Percentiles rank a stretch among this genome's conserved stretches.
Conservation (phyloP, 148 eudicot species). For the Heliosperma pusillum region DNA sequence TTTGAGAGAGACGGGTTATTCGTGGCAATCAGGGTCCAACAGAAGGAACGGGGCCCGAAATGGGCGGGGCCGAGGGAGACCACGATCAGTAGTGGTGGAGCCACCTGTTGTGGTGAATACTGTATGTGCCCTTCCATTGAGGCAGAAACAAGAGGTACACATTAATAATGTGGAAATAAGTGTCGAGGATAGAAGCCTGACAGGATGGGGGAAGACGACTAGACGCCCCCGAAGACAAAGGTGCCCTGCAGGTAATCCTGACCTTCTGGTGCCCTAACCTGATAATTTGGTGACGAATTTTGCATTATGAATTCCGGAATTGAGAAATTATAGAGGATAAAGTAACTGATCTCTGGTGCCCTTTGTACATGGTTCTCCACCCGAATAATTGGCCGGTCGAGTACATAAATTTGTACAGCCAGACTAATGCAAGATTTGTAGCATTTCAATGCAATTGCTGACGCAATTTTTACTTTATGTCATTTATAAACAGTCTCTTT, state of each 20-base stretch:
- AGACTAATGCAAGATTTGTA: not conserved
- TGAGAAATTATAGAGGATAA: conserved; percentile 27
- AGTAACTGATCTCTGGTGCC: not conserved
- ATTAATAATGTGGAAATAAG: conserved; percentile 40
- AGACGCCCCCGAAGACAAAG: conserved; percentile 84
- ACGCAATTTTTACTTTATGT: too few species aligned
- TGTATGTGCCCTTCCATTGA: conserved; percentile 27
- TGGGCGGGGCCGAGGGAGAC: conserved; percentile 62
- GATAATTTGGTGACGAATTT: conserved; percentile 19
- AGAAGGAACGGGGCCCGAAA: conserved; percentile 51
- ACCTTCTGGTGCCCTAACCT: conserved; percentile 40
- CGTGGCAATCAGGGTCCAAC: conserved; percentile 54
- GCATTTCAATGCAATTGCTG: not conserved
- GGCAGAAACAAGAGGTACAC: not conserved
- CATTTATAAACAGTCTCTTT: too few species aligned
- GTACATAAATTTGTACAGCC: not conserved
- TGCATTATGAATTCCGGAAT: not conserved
- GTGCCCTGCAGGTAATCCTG: conserved; percentile 60
- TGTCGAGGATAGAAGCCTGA: conserved; percentile 64
- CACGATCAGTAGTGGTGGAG: conserved; percentile 28
- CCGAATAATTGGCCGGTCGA: not conserved
- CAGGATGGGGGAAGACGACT: conserved; percentile 93
- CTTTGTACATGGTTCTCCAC: not conserved
- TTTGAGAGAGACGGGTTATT: conserved; percentile 83
- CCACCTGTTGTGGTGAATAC: conserved; percentile 27